A percentile compares a stretch with the other conserved stretches of the same genome.
Conservation (phyloP, 1,284 basidiomycete genomes). For the Boletus holoroseus region DNA sequence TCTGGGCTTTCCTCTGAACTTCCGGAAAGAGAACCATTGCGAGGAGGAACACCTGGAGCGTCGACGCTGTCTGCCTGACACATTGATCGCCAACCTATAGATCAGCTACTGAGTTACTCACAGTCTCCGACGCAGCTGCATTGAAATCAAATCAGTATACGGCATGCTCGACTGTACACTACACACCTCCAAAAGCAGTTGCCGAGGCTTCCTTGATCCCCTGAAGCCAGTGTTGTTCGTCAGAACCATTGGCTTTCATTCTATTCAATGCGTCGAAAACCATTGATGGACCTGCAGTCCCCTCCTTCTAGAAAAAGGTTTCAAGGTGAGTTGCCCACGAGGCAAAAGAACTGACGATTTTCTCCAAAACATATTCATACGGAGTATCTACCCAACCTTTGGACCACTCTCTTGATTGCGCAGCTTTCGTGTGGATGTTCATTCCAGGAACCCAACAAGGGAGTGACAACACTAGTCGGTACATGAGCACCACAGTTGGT, state of each 20-base stretch:
- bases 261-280: constrained; percentile 13
- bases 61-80: constrained; percentile 34
- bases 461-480: constrained; percentile 18
- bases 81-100: background rate
- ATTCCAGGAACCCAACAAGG: constrained; percentile 20
- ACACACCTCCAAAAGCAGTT: constrained; percentile 19
- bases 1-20: constrained; percentile 36
- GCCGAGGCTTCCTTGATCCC: constrained; percentile 19
- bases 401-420: constrained; percentile 15
- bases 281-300: constrained; percentile 16
- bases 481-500: background rate
- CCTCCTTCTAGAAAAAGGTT: constrained; percentile 9
- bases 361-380: constrained; percentile 14
- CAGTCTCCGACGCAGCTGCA: constrained; percentile 22
- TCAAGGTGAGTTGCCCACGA: background rate
- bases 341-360: constrained; percentile 12
- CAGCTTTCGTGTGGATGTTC: constrained; percentile 16
- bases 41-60: constrained; percentile 37
- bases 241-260: background rate
- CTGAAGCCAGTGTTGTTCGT: constrained; percentile 1
- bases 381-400: constrained; percentile 23
- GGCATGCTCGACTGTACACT: background rate
- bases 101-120: constrained; percentile 1
- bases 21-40: constrained; percentile 41
- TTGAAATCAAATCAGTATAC: background rate